Evolutionary conservation across 257 asterid species (phyloP).

Genomic region (Fraxinus cuspidata): DNA sequence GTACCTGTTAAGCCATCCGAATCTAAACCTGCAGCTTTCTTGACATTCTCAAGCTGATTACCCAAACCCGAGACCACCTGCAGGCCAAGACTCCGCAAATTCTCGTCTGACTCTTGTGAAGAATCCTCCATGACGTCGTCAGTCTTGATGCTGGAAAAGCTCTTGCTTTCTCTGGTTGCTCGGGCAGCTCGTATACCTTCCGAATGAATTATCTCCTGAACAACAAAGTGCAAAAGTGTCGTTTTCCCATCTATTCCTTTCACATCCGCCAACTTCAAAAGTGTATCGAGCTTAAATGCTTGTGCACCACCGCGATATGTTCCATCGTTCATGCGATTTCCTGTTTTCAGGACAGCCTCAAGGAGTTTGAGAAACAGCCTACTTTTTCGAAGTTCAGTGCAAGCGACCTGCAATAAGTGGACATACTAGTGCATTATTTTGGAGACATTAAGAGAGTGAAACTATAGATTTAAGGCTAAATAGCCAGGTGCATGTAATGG

Average conservation of each 20-base stretch:
- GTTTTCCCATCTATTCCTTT: constrained; percentile 75
- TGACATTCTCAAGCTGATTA: constrained; percentile 56
- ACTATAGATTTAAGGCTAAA: not conserved
- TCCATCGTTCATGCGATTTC: constrained; percentile 77
- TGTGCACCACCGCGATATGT: constrained; percentile 74
- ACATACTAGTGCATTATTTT: constrained; percentile 13
- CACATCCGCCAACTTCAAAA: constrained; percentile 61
- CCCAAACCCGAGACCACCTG: constrained; percentile 56
- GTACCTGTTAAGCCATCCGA: constrained; percentile 48
- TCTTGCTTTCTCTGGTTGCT: constrained; percentile 48
- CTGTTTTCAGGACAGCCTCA: constrained; percentile 76
- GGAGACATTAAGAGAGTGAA: not conserved
- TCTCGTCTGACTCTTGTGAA: constrained; percentile 44
- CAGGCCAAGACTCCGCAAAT: constrained; percentile 54
- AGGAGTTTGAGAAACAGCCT: constrained; percentile 72
- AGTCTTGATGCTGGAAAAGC: constrained; percentile 58
- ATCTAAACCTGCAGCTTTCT: constrained; percentile 59
- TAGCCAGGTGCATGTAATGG: not conserved
- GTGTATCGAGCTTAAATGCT: constrained; percentile 74
- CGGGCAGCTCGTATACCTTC: constrained; percentile 67
- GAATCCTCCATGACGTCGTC: constrained; percentile 38
- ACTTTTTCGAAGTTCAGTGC: constrained; percentile 58
- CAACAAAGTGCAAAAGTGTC: constrained; percentile 71
- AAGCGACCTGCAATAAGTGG: constrained; percentile 52
- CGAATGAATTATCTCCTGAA: constrained; percentile 68